Base-by-base conservation (phyloP, 2,329 filamentous ascomycete genomes). In the Calonectria pseudoturangicola region DNA sequence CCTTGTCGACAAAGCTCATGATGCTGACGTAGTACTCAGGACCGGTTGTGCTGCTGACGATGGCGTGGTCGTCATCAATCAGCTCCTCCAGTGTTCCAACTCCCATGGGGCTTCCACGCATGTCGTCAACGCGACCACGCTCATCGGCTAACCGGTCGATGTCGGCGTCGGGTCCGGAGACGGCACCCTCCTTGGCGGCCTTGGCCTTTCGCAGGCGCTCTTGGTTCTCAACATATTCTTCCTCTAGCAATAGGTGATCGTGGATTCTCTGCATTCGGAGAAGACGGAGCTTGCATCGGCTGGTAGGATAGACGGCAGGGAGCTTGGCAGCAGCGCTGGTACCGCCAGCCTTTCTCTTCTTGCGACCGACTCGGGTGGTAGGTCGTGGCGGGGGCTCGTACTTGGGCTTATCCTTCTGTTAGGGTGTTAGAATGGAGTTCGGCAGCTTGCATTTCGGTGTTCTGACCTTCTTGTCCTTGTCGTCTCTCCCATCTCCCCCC, bases 1-100 rank as follows among this genome's bases (percentile, higher is more conserved):
- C 97, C 87, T 99, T 99, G 89, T 99, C 97, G 77, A 99, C 97
- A 81, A 99, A 99, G 68, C 96, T 98, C 97, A 98, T 98, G 90
- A 99, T 99, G 79, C 96, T 98, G 77, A 99, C 97, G 84, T 98
- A 99, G 90, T 98, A 99, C 85, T 99, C 97, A 1, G 97, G 97
- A 0, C 97, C 97, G 8, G 97, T 98, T 0, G 97, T 97, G 84
- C 95, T 98, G 21, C 96, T 98, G 43, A 99, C 97, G 82, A 99
- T 99, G 74, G 97, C 97, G 82, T 99, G 97, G 87, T 99, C 97
- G 84, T 99, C 97, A 82, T 99, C 97, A 82, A 99, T 99, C 88
- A 99, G 94, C 88, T 99, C 97, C 86, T 99, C 97, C 78, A 99
- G 88, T 72, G 97, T 98, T 75, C 97, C 97, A 51, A 99, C 97